A percentile compares a stretch with the other conserved stretches of the same genome.
Conservation (phyloP, 768 basidiomycete genomes). For the Cyathus striatus region DNA sequence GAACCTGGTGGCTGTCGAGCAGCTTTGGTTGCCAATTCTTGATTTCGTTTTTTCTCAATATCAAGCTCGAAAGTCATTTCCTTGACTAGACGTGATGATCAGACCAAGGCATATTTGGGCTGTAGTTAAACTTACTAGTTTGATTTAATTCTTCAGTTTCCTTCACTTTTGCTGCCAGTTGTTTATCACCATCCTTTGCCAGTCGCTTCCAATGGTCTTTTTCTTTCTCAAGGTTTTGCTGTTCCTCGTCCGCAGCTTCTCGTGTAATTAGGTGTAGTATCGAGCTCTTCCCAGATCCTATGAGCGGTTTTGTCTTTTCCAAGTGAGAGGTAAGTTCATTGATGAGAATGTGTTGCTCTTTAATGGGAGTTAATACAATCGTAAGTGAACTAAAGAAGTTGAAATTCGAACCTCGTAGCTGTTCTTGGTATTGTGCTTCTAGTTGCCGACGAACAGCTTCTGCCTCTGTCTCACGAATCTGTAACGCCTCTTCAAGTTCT, state of each 20-base stretch:
- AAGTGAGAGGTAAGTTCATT: constrained; percentile 51
- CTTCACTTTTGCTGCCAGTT: constrained; percentile 37
- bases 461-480: constrained; percentile 59
- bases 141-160: constrained; percentile 43
- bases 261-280: constrained; percentile 67
- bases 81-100: constrained; percentile 31
- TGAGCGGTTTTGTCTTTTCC: constrained; percentile 49
- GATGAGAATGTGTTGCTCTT: constrained; percentile 43
- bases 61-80: constrained; percentile 52
- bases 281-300: constrained; percentile 40
- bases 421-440: constrained; percentile 44
- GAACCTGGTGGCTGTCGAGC: constrained; percentile 37
- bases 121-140: constrained; percentile 38
- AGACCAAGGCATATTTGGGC: background rate
- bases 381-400: background rate
- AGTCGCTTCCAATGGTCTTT: constrained; percentile 35
- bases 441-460: constrained; percentile 49
- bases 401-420: constrained; percentile 50
- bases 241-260: constrained; percentile 70
- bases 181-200: constrained; percentile 35
- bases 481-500: constrained; percentile 56
- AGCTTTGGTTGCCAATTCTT: constrained; percentile 34
- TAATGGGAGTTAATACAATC: background rate
- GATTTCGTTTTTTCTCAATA: constrained; percentile 55
- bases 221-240: constrained; percentile 44